Evolutionary conservation across 768 basidiomycete species (phyloP), one percentile per base, ranked within the genome.

Genomic region (Termitomyces sp.): DNA sequence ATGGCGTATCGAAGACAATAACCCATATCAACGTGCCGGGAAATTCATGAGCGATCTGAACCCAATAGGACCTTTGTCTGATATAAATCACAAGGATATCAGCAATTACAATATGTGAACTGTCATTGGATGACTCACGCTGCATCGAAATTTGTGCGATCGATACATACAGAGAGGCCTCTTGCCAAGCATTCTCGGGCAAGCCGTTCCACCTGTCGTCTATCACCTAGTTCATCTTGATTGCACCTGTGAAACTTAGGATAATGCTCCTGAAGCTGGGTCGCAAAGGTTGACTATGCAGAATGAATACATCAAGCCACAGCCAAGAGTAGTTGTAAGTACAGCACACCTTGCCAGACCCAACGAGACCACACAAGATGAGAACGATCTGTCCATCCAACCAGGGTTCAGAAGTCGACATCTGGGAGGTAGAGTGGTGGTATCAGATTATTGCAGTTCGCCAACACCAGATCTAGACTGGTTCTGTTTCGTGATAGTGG

Each of bases 51-150:
- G 88, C 89, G 59, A 93, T 89, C 61, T 80, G 69, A 64, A 86
- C 87, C 91, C 90, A 93, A 66, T 88, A 76, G 33, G 81, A 80
- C 53, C 88, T 76, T 71, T 91, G 90, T 55, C 88, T 89, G 67
- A 43, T 49, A 43, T 49, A 10, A 20, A 50, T 22, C 18, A 44
- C 36, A 32, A 53, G 24, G n/a, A 24, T 40, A 52, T 27, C 43
- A 55, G 62, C 53, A 56, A 63, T 60, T 56, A 22, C 30, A 53
- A 37, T 51, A 36, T n/a, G 24, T 46, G 43, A 50, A 56, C 30
- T 9, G 3, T 3, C 24, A 37, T n/a, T 52, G 24, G 3, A 52
- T 46, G 40, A 77, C 83, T 70, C 72, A 91, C 89, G 67, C 67
- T 55, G 77, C 76, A 68, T 91, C 82, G 62, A 91, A 80, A 72